Evolutionary conservation across 495 filamentous ascomycete species (phyloP).

Genomic region (Neurospora sp.): DNA sequence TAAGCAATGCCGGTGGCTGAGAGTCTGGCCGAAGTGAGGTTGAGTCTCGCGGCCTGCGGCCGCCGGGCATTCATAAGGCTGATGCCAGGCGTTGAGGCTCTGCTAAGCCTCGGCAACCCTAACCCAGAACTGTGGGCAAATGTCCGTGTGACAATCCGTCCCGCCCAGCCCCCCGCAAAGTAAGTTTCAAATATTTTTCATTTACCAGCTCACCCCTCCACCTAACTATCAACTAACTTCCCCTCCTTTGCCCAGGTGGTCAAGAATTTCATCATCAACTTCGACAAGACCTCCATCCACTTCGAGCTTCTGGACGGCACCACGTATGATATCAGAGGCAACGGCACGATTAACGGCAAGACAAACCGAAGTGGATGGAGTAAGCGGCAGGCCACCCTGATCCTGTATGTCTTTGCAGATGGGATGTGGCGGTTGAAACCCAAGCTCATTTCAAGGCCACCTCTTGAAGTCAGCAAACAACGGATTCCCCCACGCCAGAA

Average conservation of each 20-base stretch:
- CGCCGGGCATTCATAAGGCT: neutral
- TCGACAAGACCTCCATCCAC: neutral
- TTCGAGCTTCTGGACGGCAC: neutral
- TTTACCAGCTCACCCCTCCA: neutral
- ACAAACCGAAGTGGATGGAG: neutral
- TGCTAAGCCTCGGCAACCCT: no score
- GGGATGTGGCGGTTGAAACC: no score
- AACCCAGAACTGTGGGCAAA: no score
- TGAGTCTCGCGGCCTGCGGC: no score
- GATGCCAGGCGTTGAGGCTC: no score
- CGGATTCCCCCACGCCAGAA: no score
- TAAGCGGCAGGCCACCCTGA: neutral
- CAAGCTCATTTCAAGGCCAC: no score
- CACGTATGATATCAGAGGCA: neutral
- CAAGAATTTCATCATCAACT: neutral
- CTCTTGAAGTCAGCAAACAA: no score
- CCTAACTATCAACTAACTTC: neutral
- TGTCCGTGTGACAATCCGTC: neutral
- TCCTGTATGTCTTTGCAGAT: no score
- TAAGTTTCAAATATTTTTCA: neutral
- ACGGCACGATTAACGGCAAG: neutral
- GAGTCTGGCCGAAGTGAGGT: no score
- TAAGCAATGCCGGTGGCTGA: no score
- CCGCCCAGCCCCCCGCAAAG: neutral
- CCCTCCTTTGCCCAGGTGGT: accelerated